Evolutionary conservation across 495 filamentous ascomycete species (phyloP).

Genomic region (Penicillium diatomitis): DNA sequence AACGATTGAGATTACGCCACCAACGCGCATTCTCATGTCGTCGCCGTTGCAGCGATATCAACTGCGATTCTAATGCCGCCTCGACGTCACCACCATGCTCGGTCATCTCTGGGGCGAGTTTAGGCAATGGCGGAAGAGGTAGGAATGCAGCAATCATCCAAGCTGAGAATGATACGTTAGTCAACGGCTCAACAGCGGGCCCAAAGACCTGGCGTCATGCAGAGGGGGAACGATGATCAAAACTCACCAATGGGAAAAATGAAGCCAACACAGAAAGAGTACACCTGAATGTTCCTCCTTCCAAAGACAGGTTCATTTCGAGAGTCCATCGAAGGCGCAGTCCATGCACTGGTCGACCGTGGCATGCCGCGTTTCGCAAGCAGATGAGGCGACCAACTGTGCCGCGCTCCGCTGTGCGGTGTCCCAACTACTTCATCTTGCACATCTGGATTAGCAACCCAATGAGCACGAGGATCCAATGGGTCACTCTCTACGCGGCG

Average conservation of each 20-base stretch:
- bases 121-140: conserved; percentile 56
- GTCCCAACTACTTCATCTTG: conserved; percentile 10
- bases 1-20: conserved; percentile 88
- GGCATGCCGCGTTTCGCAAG: conserved; percentile 45
- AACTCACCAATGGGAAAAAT: conserved; percentile 68
- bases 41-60: conserved; percentile 44
- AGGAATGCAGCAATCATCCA: conserved; percentile 85
- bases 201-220: not conserved
- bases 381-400: conserved; percentile 69
- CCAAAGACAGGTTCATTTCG: conserved; percentile 49
- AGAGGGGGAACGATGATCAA: no score
- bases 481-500: conserved; percentile 25
- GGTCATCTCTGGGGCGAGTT: conserved; percentile 15
- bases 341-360: conserved; percentile 42
- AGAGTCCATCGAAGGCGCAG: conserved; percentile 59
- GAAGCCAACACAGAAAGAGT: conserved; percentile 84
- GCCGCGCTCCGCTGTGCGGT: conserved; percentile 26
- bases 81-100: conserved; percentile 29
- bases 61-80: conserved; percentile 35
- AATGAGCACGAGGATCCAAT: conserved; percentile 38
- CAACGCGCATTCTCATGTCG: conserved; percentile 75
- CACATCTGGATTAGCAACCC: conserved; percentile 25
- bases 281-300: conserved; percentile 68
- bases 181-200: not conserved
- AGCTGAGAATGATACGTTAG: conserved; percentile 28